A percentile compares a stretch with the other conserved stretches of the same genome.
These are phyloP conservation scores for Huntiella savannae DNA, from an alignment of 2,329 filamentous ascomycete genomes.

Conservation along the genomic window DNA sequence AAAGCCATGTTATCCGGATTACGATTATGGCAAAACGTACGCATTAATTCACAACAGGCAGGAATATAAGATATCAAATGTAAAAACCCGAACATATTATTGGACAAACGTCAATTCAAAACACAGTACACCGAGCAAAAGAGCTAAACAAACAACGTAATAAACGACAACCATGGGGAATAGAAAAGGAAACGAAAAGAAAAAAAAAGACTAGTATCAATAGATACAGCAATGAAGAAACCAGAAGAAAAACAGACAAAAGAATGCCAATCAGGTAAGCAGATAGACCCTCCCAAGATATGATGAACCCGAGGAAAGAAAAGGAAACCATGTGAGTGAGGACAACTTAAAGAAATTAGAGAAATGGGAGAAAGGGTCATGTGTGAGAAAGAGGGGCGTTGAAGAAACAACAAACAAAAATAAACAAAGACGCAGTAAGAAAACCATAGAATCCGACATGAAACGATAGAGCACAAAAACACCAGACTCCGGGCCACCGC, in stretches of 20 bases:
- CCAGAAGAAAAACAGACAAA: neutral
- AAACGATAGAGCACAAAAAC: neutral
- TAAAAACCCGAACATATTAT: neutral
- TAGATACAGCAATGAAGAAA: neutral
- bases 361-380: neutral
- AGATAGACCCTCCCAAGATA: slow-evolving; percentile 1
- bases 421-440: slow-evolving; percentile 16
- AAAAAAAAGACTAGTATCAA: slow-evolving; percentile 13
- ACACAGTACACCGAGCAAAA: neutral
- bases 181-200: slow-evolving; percentile 3
- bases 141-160: too few relatives aligned
- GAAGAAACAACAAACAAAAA: neutral
- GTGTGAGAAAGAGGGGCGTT: neutral
- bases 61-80: neutral
- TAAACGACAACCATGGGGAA: neutral
- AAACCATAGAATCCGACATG: slow-evolving; percentile 12
- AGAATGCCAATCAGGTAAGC: neutral
- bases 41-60: neutral
- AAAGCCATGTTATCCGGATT: too few relatives aligned
- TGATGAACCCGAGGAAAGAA: neutral
- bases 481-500: slow-evolving; percentile 1
- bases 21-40: too few relatives aligned
- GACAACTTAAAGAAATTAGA: neutral
- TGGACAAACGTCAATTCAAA: neutral
- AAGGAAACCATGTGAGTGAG: neutral